phyloP scores from a whole-genome alignment of 176 grass and related monocot species.

The Elymus sibiricus region DNA sequence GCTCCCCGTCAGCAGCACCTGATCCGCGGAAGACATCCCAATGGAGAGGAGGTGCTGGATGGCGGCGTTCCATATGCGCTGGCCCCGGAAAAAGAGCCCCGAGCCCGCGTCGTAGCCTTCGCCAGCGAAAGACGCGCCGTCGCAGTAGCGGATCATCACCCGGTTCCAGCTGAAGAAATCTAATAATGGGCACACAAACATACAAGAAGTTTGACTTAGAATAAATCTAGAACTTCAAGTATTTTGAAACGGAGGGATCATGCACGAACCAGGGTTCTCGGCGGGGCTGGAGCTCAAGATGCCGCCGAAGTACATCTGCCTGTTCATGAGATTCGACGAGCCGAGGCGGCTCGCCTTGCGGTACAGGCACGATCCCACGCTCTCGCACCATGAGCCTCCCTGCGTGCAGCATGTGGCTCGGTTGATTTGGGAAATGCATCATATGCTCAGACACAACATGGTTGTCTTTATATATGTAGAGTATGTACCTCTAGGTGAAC shows the following conservation, averaged over 20 bases:
- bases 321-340: slow-evolving; percentile 70
- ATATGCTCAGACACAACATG: neutral
- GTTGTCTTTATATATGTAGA: neutral
- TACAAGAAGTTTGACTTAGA: neutral
- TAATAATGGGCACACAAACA: neutral
- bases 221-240: neutral
- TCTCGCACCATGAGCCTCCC: slow-evolving; percentile 88
- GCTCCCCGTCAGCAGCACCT: slow-evolving; percentile 62
- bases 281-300: slow-evolving; percentile 54
- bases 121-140: slow-evolving; percentile 77
- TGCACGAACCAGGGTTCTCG: slow-evolving; percentile 60
- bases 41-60: slow-evolving; percentile 69
- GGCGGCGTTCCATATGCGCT: slow-evolving; percentile 61
- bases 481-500: slow-evolving; percentile 50
- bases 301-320: slow-evolving; percentile 51
- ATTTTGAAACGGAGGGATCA: neutral
- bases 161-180: slow-evolving; percentile 97
- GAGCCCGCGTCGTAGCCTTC: slow-evolving; percentile 57
- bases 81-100: slow-evolving; percentile 66
- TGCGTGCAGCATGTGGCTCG: neutral
- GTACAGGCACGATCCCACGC: slow-evolving; percentile 37
- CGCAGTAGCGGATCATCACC: slow-evolving; percentile 78
- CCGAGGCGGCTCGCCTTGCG: slow-evolving; percentile 50
- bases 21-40: slow-evolving; percentile 54
- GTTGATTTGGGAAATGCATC: neutral